Base-by-base conservation (phyloP, 2,329 filamentous ascomycete species). In the Fonsecaea multimorphosa region DNA sequence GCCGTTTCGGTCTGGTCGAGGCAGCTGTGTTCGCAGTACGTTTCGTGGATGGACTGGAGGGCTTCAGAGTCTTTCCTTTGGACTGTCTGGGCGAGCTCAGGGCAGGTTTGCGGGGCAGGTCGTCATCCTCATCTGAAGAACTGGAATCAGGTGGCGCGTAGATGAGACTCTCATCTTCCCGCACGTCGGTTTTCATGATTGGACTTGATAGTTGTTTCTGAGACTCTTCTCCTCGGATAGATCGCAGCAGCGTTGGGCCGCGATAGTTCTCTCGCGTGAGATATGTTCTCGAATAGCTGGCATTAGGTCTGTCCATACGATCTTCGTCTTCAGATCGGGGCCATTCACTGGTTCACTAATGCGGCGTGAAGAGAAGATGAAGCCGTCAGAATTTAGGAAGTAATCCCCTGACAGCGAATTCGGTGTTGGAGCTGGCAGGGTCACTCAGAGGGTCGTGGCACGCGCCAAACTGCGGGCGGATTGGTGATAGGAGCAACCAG, bases 41-140 rank as follows among this genome's bases (percentile, higher is more conserved):
- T 29, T 67, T 67, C 22, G 59, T 40, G 49, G 64, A 49, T 11
- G 51, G 57, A 44, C 56, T 36, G 19, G 60, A 57, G 31, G 51
- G 11, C 22, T 63, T 61, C 31, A 19, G 31, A 16, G 31, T 29
- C 22, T 60, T 16, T 19, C 32, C 16, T 40, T 22, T 63, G n/a
- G 51, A 3, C 7, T n/a, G 4, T 38, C 12, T 61, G 12, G 34
- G n/a, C n/a, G 56, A 38, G 38, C 29, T 19, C n/a, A 22, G 22
- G 59, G 71, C n/a, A 74, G 76, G 22, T 74, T 78, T 38, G 78
- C 75, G 65, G 44, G 79, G 73, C 58, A 78, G 75, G 69, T 68
- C 70, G 64, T 68, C 56, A 34, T 67, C 68, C 5, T 70, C 68
- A 24, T 68, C 66, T 12, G 44, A 49, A 3, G 38, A 40, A 38